Evolutionary conservation across 495 filamentous ascomycete genomes (phyloP), one percentile per base, ranked within the genome.

Genomic region (Paragyromitra xinjiangensis): DNA sequence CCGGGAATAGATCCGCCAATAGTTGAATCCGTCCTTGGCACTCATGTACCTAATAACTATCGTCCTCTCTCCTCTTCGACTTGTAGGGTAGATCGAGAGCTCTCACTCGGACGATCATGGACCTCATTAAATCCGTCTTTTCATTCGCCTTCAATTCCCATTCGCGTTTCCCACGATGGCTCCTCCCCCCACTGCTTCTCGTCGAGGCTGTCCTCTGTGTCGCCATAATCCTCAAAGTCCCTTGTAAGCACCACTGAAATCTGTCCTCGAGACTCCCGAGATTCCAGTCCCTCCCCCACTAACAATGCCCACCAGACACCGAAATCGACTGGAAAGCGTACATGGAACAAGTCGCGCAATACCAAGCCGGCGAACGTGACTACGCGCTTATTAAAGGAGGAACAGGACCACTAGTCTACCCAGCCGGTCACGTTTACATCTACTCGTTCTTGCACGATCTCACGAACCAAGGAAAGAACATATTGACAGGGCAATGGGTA

Each of bases 281-380:
- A 37, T 34, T 22, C 16, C 14, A 1, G 26, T 3, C 56, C 14
- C 11, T 1, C 39, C 6, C 34, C 9, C 7, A 58, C 63, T 69
- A 14, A 61, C 37, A 37, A 50, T 48, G 29, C 19, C 22, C 6
- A 6, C 37, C 19, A 98, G 95, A 99, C 83, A 99, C 95, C 55
- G 95, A 99, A 83, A 99, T 99, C 81, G 95, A 99, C 84, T 99
- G 95, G 95, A 88, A 86, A 65, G 93, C 95, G 1, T 99, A 99
- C 83, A 98, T 98, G 94, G 88, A 97, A 79, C 95, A 99, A 79
- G 85, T 98, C 65, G 84, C 88, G 34, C 91, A 94, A 44, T 95
- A 92, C 80, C 82, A 93, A 37, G 85, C 88, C 6, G 95, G 95
- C 59, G 95, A 98, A 86, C 90, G 92, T 81, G 92, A 98, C 83